Base-by-base conservation (phyloP, 305 asterid species). In the Ajuga reptans region DNA sequence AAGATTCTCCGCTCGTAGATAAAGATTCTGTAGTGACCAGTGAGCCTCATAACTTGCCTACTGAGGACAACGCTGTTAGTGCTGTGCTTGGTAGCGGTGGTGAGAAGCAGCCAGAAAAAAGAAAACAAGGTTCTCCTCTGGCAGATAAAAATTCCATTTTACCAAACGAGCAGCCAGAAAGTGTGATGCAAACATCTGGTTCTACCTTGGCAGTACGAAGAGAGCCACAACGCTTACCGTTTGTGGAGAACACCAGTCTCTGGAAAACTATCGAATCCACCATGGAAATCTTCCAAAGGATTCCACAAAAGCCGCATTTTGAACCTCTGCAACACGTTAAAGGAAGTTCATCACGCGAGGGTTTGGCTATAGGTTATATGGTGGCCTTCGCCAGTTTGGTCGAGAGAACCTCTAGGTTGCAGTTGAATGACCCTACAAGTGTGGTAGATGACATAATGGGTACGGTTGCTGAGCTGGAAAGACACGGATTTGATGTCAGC, bases 251-350 rank as follows among this genome's bases (percentile, higher is more conserved):
- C 71, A 72, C 75, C 0, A 2, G 72, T n/a, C 86, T 92, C 50
- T 92, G 98, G 97, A 69, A 82, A 75, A 75, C 85, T 1, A 60
- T 92, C n/a, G 93, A 92, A 65, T 74, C 91, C 24, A 81, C 91
- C 17, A 81, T 86, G 91, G 95, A 87, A 37, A 85, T 80, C 58
- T 92, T 92, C 80, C 71, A 46, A 75, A 87, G 72, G 69, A 57
- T 77, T 53, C 97, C 95, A 18, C 97, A 90, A 62, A 85, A 69
- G 36, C 97, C 97, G 17, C 98, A 92, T 82, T 92, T 92, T 77
- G 65, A 34, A 64, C 91, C 98, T 16, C 64, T 92, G 75, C 62
- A 52, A 43, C 31, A 75, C 5, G 63, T 61, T n/a, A 83, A 79
- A 72, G 94, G 87, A 69, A 76, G 90, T 73, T 69, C 77, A 6